phyloP scores from a whole-genome alignment of 805 yeast species.

The Vanderwaltozyma yarrowii region DNA sequence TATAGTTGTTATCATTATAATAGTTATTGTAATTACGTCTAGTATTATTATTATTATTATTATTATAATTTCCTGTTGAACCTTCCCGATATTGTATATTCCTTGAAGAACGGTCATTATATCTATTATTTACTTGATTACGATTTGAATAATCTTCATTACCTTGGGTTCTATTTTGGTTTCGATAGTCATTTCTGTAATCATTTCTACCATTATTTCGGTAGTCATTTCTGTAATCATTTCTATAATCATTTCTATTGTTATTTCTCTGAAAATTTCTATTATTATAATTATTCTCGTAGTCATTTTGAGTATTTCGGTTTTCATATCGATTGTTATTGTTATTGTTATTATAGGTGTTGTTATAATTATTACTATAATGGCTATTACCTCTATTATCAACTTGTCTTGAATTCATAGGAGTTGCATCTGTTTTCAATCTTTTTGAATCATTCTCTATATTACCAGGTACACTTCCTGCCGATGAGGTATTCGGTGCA shows the following conservation, averaged over 20 bases:
- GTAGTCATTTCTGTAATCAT: background rate
- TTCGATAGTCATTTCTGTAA: too few relatives aligned
- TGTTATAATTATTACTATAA: too few relatives aligned
- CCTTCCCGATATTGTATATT: background rate
- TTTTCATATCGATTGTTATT: slow-evolving; percentile 4
- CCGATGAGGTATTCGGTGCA: too few relatives aligned
- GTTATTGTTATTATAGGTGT: too few relatives aligned
- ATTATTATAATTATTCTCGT: slow-evolving; percentile 7
- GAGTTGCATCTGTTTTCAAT: background rate
- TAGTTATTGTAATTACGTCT: too few relatives aligned
- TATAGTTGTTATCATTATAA: too few relatives aligned
- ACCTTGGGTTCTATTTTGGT: background rate
- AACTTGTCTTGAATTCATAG: slow-evolving; percentile 4
- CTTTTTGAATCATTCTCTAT: slow-evolving; percentile 1
- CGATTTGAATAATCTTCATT: background rate
- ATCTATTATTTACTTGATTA: background rate
- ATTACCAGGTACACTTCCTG: slow-evolving; percentile 2
- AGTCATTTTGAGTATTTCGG: too few relatives aligned
- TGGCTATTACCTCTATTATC: too few relatives aligned
- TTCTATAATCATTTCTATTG: background rate
- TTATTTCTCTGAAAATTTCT: background rate
- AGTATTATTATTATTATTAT: background rate
- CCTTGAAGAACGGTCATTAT: too few relatives aligned
- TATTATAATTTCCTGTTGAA: too few relatives aligned
- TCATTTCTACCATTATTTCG: background rate